Evolutionary conservation across 129 eudicot species (phyloP).

Genomic region (Lactuca saligna): DNA sequence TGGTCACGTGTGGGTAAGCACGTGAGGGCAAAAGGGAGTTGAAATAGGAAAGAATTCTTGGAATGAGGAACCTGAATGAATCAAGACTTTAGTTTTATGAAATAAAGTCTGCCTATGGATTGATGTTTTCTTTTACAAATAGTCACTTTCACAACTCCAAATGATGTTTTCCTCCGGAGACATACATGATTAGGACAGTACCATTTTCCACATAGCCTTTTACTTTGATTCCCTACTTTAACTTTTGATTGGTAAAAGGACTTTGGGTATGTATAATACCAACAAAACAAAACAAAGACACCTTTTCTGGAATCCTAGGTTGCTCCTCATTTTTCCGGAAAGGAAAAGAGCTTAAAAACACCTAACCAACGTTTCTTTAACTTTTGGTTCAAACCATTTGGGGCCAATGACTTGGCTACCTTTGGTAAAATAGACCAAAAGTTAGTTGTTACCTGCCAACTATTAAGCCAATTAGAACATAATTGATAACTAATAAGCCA

Average conservation of each 20-base stretch:
- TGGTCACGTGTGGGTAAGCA: slow-evolving; percentile 33
- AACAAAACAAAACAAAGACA: slow-evolving; percentile 30
- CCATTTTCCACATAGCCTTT: slow-evolving; percentile 29
- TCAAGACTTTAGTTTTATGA: slow-evolving; percentile 21
- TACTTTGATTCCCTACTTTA: slow-evolving; percentile 44
- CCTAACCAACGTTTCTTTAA: slow-evolving; percentile 35
- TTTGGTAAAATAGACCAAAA: slow-evolving; percentile 1
- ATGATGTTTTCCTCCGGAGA: slow-evolving; percentile 29
- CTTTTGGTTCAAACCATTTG: slow-evolving; percentile 55
- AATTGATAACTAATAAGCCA: no score
- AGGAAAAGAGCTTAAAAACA: slow-evolving; percentile 17
- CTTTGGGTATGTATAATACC: slow-evolving; percentile 19
- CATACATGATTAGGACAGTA: slow-evolving; percentile 27
- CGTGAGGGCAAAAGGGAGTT: slow-evolving; percentile 22
- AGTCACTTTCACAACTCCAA: slow-evolving; percentile 34
- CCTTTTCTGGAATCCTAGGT: slow-evolving; percentile 67
- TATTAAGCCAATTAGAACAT: no score
- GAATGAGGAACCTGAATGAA: slow-evolving; percentile 38
- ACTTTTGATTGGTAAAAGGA: slow-evolving; percentile 36
- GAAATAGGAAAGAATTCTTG: slow-evolving; percentile 22
- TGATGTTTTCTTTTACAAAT: slow-evolving; percentile 38
- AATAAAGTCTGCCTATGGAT: slow-evolving; percentile 39
- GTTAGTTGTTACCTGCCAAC: not conserved
- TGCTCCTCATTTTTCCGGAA: slow-evolving; percentile 34
- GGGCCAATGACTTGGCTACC: slow-evolving; percentile 18